A percentile compares a stretch with the other conserved stretches of the same genome.
Evolutionary conservation across 176 grass and related monocot genomes (phyloP).

Genomic region (Carex littledalei): DNA sequence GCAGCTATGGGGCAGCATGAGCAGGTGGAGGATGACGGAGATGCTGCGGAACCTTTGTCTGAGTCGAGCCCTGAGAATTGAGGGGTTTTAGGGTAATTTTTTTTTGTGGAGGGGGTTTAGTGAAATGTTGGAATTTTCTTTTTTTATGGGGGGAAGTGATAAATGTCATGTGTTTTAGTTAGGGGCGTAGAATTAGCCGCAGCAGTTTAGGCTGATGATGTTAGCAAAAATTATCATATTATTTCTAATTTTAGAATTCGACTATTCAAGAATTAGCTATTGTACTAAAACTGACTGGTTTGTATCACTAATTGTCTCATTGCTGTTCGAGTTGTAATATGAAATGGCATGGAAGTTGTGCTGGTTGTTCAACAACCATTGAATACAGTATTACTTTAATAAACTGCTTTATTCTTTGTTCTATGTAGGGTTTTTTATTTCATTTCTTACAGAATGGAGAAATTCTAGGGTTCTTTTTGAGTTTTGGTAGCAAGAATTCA

Average conservation of each 20-base stretch:
- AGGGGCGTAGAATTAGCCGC: slow-evolving; percentile 5
- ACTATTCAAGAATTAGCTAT: slow-evolving; percentile 8
- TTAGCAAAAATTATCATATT: slow-evolving; percentile 1
- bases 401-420: not conserved
- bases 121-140: not conserved
- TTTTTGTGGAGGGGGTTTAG: slow-evolving; percentile 7
- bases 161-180: slow-evolving; percentile 14
- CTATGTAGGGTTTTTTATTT: not conserved
- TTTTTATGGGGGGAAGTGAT: slow-evolving; percentile 14
- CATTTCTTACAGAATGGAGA: not conserved
- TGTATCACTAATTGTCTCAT: slow-evolving; percentile 14
- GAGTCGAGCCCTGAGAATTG: slow-evolving; percentile 49
- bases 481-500: not conserved
- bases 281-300: slow-evolving; percentile 2
- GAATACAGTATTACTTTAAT: not conserved
- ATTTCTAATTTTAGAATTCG: slow-evolving; percentile 16
- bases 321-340: not conserved
- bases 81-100: not conserved
- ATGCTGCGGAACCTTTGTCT: slow-evolving; percentile 40
- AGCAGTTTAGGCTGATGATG: not conserved
- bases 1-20: slow-evolving; percentile 5
- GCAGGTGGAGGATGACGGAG: slow-evolving; percentile 18
- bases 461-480: not conserved
- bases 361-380: not conserved
- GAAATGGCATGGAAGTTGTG: not conserved